Evolutionary conservation across 768 basidiomycete genomes (phyloP), one percentile per base, ranked within the genome.

Genomic region (Dacryopinax primogenitus): DNA sequence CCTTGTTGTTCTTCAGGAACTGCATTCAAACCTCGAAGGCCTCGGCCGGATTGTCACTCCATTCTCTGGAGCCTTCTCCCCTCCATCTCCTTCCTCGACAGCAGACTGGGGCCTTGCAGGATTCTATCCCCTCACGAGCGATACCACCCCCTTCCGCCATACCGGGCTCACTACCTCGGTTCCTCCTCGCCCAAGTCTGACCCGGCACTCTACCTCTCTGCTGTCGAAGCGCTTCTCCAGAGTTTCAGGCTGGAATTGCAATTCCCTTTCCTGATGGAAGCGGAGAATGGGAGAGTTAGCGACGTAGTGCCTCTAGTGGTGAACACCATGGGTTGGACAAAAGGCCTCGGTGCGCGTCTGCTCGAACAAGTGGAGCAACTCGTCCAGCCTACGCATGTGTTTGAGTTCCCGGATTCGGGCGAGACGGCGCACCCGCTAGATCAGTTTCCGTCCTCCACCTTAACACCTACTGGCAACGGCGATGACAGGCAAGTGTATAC

Each of bases 311-410:
- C 95, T 0, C 82, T 97, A 18, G 83, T 97, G 16, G 82, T 98
- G 63, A 99, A 98, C 73, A 97, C 90, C 0, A 94, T 95, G 85
- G 95, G 95, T 1, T 99, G 95, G 95, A 83, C 83, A 3, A 97
- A 94, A 73, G 95, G 95, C 6, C 83, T 96, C 1, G 95, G 95
- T 1, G 86, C 84, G 16, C 90, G 95, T 69, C 76, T 98, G 12
- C 82, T 84, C 1, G 73, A 72, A 13, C 82, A 82, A 67, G 86
- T 99, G 61, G 86, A 93, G 69, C 81, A 81, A 11, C 75, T 85
- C 34, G 76, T 84, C 3, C 78, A 81, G 26, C 83, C 90, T 0
- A 83, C 84, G 0, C 77, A 83, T 65, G 74, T 87, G 26, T 90
- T 83, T 71, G 70, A 26, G 73, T 77, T 67, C 69, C 68, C 28